These are phyloP conservation scores for Ustilago hordei DNA, from an alignment of 1,284 basidiomycete genomes.

Conservation along the genomic window DNA sequence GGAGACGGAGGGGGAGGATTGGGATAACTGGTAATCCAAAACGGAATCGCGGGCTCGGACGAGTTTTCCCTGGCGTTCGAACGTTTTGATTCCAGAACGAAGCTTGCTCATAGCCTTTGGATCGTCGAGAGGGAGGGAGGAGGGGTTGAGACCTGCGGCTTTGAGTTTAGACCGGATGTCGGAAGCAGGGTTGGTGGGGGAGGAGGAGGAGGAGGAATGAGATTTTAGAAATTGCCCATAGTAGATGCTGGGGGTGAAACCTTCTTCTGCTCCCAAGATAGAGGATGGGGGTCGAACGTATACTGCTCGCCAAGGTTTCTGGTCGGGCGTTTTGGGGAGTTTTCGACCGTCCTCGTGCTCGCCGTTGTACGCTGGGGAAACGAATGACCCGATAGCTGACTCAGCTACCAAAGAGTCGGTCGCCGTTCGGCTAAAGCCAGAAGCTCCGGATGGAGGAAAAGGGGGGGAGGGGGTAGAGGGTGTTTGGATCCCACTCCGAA, in stretches of 20 bases:
- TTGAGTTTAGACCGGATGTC: slow-evolving; percentile 44
- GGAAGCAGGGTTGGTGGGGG: background rate
- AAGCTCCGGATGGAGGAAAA: too few species aligned
- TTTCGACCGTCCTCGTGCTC: slow-evolving; percentile 44
- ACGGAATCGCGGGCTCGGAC: slow-evolving; percentile 75
- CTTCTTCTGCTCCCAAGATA: slow-evolving; percentile 21
- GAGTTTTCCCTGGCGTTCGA: slow-evolving; percentile 73
- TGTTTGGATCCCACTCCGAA: slow-evolving; percentile 37
- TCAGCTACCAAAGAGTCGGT: background rate
- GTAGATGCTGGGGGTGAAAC: slow-evolving; percentile 43
- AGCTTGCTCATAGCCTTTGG: slow-evolving; percentile 74
- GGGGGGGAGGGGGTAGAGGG: slow-evolving; percentile 17
- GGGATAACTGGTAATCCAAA: slow-evolving; percentile 77
- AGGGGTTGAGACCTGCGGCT: slow-evolving; percentile 36
- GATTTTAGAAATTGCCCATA: slow-evolving; percentile 53
- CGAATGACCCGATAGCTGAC: background rate
- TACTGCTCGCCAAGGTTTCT: slow-evolving; percentile 61
- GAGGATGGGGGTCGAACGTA: slow-evolving; percentile 58
- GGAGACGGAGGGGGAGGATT: background rate
- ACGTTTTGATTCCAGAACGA: slow-evolving; percentile 74
- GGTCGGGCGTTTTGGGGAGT: slow-evolving; percentile 56
- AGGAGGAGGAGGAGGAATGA: background rate
- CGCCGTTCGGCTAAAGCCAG: too few species aligned
- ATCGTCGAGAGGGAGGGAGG: slow-evolving; percentile 70
- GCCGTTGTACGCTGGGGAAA: background rate